A percentile compares a stretch with the other conserved stretches of the same genome.
phyloP scores from a whole-genome alignment of 176 grass and related monocot genomes.

The Oryza meyeriana region DNA sequence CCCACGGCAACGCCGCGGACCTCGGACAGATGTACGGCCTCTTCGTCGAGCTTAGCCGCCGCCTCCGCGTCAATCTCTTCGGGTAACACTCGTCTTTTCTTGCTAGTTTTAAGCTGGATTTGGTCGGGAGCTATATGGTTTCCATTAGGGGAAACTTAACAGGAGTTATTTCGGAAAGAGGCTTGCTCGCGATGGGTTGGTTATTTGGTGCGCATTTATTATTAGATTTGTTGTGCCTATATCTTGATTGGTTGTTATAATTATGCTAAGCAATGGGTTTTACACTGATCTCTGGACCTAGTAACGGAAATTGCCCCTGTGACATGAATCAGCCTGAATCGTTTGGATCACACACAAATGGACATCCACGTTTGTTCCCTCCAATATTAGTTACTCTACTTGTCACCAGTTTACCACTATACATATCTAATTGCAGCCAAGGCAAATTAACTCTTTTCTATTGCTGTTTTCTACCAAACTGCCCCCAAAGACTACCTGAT shows the following conservation, averaged over 20 bases:
- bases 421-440: neutral
- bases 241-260: neutral
- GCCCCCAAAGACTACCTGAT: neutral
- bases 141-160: constrained; percentile 16
- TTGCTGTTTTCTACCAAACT: neutral
- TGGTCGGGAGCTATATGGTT: neutral
- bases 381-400: neutral
- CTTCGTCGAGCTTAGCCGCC: constrained; percentile 65
- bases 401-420: neutral
- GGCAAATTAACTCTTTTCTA: neutral
- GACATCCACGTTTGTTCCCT: neutral
- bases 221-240: constrained; percentile 15
- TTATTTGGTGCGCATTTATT: constrained; percentile 41
- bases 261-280: neutral
- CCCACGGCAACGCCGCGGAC: constrained; percentile 72
- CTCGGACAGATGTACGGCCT: constrained; percentile 69
- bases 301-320: neutral
- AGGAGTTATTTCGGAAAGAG: constrained; percentile 18
- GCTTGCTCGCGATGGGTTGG: neutral
- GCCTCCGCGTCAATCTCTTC: constrained; percentile 62
- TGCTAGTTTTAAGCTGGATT: constrained; percentile 13
- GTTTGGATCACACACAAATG: constrained; percentile 22
- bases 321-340: neutral
- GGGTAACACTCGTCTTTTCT: constrained; percentile 32
- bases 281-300: neutral